Evolutionary conservation across 2,329 filamentous ascomycete species (phyloP), one percentile per base, ranked within the genome.

Genomic region (Xylariaceae sp.): DNA sequence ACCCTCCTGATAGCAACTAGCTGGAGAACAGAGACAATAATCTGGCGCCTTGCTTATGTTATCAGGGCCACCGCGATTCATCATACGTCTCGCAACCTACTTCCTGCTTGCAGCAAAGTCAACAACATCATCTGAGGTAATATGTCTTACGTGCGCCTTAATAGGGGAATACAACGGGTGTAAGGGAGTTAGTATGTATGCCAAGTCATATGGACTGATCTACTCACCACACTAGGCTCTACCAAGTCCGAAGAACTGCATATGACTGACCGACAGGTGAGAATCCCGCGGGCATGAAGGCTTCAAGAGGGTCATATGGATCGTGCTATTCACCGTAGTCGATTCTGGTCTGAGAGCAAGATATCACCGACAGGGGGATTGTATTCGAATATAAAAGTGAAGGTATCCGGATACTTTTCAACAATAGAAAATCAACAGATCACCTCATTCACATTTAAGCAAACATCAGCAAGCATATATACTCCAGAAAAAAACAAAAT

Each of bases 341-440:
- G 2, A 21, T 17, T 24, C 28, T 40, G n/a, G 8, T 12, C 16
- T 41, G 6, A 5, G 14, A 9, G 8, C 7, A 5, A 8, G 9
- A 12, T 5, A 24, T 7, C 28, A 34, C 6, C 2, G 34, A n/a
- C 16, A 29, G n/a, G n/a, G n/a, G n/a, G n/a, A n/a, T n/a, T n/a
- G n/a, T n/a, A 29, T 9, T 23, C 16, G 14, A 50, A 12, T 58
- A 58, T 58, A 58, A 58, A 49, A 39, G 40, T 7, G 6, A 46
- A 17, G 17, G 4, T 26, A 4, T 47, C 3, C 11, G 40, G 33
- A 34, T 33, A 17, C 8, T 17, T 55, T 55, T n/a, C 36, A 23
- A 36, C 26, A 11, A 45, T 1, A 29, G 21, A 34, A 8, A 41
- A n/a, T 29, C 17, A 37, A 31, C 40, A 50, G 19, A 55, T 29